A percentile compares a stretch with the other conserved stretches of the same genome.
phyloP scores from a whole-genome alignment of 192 early-diverging fungal genomes.

The Gamsiella multidivaricata region DNA sequence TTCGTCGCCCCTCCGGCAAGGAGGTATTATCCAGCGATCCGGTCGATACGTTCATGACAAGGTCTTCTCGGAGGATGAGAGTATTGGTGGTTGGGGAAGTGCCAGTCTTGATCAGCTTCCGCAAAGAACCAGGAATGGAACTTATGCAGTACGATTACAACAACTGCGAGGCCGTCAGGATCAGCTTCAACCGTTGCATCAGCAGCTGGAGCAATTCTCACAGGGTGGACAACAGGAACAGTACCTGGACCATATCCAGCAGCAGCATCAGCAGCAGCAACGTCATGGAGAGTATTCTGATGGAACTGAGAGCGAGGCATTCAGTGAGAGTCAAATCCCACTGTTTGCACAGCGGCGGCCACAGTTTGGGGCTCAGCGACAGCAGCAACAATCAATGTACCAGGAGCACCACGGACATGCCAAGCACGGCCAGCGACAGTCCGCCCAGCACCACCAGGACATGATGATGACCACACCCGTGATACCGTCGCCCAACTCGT shows the following conservation, averaged over 20 bases:
- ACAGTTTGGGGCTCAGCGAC: neutral
- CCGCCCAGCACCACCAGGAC: slow-evolving; percentile 20
- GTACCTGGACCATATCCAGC: neutral
- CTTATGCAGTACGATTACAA: slow-evolving; percentile 5
- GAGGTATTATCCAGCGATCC: slow-evolving; percentile 4
- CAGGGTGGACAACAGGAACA: neutral
- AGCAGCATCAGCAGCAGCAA: slow-evolving; percentile 24
- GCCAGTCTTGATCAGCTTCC: neutral
- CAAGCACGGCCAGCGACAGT: neutral
- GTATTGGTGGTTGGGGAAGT: slow-evolving; percentile 11
- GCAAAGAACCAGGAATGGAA: neutral
- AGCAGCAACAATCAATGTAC: neutral
- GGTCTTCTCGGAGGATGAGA: slow-evolving; percentile 38
- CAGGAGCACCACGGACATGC: neutral
- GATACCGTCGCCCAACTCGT: slow-evolving; percentile 40
- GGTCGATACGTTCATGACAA: slow-evolving; percentile 16
- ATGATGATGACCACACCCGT: slow-evolving; percentile 43
- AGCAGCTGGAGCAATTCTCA: slow-evolving; percentile 9
- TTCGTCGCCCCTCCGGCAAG: slow-evolving; percentile 1
- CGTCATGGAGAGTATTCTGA: slow-evolving; percentile 10
- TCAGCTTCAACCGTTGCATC: slow-evolving; percentile 20
- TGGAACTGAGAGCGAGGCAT: neutral
- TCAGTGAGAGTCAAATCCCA: neutral
- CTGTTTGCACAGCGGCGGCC: slow-evolving; percentile 16
- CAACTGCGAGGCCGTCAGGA: slow-evolving; percentile 16